phyloP scores from a whole-genome alignment of 257 asterid genomes.

The Ajuga chamaepitys region DNA sequence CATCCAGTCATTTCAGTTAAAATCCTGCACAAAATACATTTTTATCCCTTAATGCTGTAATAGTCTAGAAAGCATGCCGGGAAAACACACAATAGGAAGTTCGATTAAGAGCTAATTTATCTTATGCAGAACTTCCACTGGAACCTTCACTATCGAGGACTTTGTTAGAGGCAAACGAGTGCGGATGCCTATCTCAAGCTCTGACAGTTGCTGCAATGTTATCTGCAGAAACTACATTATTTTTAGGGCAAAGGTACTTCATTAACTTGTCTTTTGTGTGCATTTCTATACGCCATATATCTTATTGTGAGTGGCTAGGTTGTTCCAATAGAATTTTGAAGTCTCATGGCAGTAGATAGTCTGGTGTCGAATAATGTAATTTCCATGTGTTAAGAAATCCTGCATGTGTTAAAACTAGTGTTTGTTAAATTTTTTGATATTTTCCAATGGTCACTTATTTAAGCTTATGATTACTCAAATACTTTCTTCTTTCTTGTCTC shows the following conservation, averaged over 20 bases:
- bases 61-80: no score
- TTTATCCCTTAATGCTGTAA: no score
- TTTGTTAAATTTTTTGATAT: neutral
- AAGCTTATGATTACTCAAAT: neutral
- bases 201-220: constrained; percentile 90
- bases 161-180: constrained; percentile 82
- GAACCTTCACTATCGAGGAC: constrained; percentile 98
- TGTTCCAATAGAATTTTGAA: neutral
- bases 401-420: neutral
- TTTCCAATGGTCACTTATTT: neutral
- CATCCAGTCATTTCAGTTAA: no score
- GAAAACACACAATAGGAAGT: no score
- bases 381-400: neutral
- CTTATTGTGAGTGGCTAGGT: neutral
- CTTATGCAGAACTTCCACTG: constrained; percentile 83
- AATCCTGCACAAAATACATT: no score
- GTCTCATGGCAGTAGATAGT: neutral
- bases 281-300: neutral
- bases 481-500: neutral
- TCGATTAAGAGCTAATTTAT: no score
- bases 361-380: neutral
- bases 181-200: constrained; percentile 78
- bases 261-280: neutral
- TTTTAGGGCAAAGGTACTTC: constrained; percentile 60
- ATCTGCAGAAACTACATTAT: constrained; percentile 86